Base-by-base conservation (phyloP, 345 rosid genomes). In the Populus nigra region DNA sequence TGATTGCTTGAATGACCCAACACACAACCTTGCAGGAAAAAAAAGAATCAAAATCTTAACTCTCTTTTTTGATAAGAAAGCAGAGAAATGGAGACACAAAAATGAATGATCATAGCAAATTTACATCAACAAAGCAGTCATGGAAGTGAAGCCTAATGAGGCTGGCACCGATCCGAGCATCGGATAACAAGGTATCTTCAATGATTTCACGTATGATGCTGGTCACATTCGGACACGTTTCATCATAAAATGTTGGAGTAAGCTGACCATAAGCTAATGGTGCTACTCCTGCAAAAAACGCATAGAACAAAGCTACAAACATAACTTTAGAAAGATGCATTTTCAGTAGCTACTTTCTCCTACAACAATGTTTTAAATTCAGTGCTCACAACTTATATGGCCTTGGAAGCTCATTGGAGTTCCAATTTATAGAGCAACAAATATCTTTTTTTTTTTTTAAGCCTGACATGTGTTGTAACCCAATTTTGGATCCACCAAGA, bases 91-190 rank as follows among this genome's bases (percentile, higher is more conserved):
- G 8, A 5, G 6, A 8, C 7, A 38, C 7, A 38, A 8, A 38
- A 38, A 38, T 38, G 41, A 38, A 38, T 2, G 6, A 31, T 31
- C 33, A 31, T 31, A 31, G 33, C 33, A 31, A 31, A 31, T 38
- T 65, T 77, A 86, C 88, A 38, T 83, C 73, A 39, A 86, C 88
- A 73, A 86, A 86, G 74, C 88, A 86, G 68, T 86, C 89, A 55
- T 86, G 89, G 79, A 84, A 63, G 86, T 86, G 33, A 31, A 31
- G 33, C 33, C 33, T 31, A 31, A 31, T 31, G 33, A 31, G 33
- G 33, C 33, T 31, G 31, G 87, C 89, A 67, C 79, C 80, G 13
- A 86, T 86, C 55, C 87, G 55, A 39, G 79, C 65, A 70, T 84
- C 89, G 6, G 84, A 72, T 57, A n/a, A 29, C 31, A 81, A 38